Conservation (phyloP, 2,329 filamentous ascomycete genomes). For the Sphaerulina populicola region DNA sequence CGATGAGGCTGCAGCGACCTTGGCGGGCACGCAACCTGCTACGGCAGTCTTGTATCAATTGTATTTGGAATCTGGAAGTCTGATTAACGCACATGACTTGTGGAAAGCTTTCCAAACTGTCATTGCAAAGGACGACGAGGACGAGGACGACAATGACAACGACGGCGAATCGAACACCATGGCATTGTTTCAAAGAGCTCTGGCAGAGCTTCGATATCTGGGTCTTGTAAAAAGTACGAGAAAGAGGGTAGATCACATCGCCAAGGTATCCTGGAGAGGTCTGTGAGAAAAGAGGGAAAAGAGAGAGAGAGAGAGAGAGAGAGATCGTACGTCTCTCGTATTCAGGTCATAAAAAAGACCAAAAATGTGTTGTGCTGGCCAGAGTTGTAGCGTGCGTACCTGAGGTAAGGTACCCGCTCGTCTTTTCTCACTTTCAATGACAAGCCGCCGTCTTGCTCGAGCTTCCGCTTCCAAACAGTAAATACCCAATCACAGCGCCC, state of each 20-base stretch:
- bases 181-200: constrained; percentile 71
- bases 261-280: constrained; percentile 75
- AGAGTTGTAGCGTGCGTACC: background rate
- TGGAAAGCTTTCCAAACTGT: constrained; percentile 68
- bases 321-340: background rate
- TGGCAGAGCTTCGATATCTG: constrained; percentile 77
- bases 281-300: constrained; percentile 39
- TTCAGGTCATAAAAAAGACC: background rate
- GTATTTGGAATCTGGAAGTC: constrained; percentile 65
- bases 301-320: constrained; percentile 7
- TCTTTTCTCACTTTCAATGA: constrained; percentile 53
- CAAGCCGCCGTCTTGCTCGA: constrained; percentile 83
- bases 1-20: constrained; percentile 39
- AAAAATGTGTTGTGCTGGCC: background rate
- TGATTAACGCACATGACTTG: constrained; percentile 72
- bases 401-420: no score
- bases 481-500: constrained; percentile 81
- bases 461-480: constrained; percentile 62
- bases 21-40: constrained; percentile 56
- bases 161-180: constrained; percentile 35
- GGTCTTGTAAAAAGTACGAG: constrained; percentile 83
- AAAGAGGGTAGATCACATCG: constrained; percentile 86
- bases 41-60: constrained; percentile 69
- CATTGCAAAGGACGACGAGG: constrained; percentile 40
- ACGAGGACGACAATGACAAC: constrained; percentile 34